These are phyloP conservation scores for Tricholoma saponaceum DNA, from an alignment of 768 basidiomycete genomes.

Conservation along the genomic window DNA sequence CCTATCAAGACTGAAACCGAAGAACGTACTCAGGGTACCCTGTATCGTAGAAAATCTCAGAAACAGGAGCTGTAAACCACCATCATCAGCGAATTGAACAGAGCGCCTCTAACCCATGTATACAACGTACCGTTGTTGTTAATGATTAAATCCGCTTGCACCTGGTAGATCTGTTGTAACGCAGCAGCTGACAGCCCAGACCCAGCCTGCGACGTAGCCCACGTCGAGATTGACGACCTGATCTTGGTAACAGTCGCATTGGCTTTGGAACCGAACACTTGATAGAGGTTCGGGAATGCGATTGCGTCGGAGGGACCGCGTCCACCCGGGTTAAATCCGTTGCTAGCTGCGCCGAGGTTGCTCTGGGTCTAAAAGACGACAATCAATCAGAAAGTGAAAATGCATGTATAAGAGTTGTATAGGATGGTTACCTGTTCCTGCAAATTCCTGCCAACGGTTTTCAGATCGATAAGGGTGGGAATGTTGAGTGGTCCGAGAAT, in stretches of 20 bases:
- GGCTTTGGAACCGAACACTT: slow-evolving; percentile 36
- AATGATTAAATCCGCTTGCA: slow-evolving; percentile 45
- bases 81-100: background rate
- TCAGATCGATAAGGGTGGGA: slow-evolving; percentile 38
- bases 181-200: slow-evolving; percentile 37
- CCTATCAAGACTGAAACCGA: background rate
- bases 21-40: slow-evolving; percentile 40
- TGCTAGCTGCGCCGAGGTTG: slow-evolving; percentile 35
- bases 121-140: slow-evolving; percentile 36
- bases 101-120: background rate
- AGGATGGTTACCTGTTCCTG: slow-evolving; percentile 42
- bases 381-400: background rate
- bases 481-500: slow-evolving; percentile 45
- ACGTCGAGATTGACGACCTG: slow-evolving; percentile 29
- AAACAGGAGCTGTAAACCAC: slow-evolving; percentile 34
- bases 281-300: slow-evolving; percentile 47
- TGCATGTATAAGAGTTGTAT: background rate
- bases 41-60: slow-evolving; percentile 43
- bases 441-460: slow-evolving; percentile 51
- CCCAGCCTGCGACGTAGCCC: slow-evolving; percentile 41
- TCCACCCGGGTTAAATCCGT: slow-evolving; percentile 37
- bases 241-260: slow-evolving; percentile 32
- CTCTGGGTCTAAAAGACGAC: slow-evolving; percentile 33
- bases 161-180: slow-evolving; percentile 36
- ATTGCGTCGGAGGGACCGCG: slow-evolving; percentile 45